These are phyloP conservation scores for Talaromyces borbonicus DNA, from an alignment of 495 filamentous ascomycete genomes.

Conservation along the genomic window DNA sequence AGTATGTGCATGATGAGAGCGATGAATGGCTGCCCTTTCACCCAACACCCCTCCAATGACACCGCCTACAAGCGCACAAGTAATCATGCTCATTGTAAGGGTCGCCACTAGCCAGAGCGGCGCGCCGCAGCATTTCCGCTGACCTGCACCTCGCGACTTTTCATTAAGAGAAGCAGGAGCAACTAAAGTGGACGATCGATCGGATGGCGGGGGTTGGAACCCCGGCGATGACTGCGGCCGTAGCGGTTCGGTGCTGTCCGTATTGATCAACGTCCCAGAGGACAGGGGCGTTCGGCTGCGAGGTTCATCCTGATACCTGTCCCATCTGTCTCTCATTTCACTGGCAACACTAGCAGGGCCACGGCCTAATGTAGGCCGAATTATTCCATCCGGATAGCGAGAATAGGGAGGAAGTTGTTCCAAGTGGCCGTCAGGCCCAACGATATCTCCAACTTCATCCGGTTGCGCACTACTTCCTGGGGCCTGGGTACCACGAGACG, in stretches of 20 bases:
- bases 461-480: conserved; percentile 65
- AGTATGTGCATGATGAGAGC: conserved; percentile 19
- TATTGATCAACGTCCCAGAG: conserved; percentile 20
- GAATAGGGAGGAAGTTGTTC: conserved; percentile 89
- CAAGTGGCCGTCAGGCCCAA: conserved; percentile 83
- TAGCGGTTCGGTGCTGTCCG: conserved; percentile 1
- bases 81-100: conserved; percentile 43
- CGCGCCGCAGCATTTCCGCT: conserved; percentile 51
- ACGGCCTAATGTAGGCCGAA: conserved; percentile 9
- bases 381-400: conserved; percentile 56
- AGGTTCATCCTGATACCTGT: conserved; percentile 13
- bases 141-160: conserved; percentile 46
- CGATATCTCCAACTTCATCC: conserved; percentile 71
- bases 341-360: conserved; percentile 7
- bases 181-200: conserved; percentile 10
- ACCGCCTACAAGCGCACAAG: conserved; percentile 45
- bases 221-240: too few species aligned
- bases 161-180: conserved; percentile 42
- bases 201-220: neutral
- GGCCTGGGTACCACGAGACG: conserved; percentile 52
- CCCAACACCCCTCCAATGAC: conserved; percentile 50
- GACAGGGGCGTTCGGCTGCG: conserved; percentile 38
- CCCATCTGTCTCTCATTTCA: neutral
- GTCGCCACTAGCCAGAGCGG: conserved; percentile 61
- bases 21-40: conserved; percentile 24